These are phyloP conservation scores for Pseudozyma pruni DNA, from an alignment of 1,284 basidiomycete species.

Conservation along the genomic window DNA sequence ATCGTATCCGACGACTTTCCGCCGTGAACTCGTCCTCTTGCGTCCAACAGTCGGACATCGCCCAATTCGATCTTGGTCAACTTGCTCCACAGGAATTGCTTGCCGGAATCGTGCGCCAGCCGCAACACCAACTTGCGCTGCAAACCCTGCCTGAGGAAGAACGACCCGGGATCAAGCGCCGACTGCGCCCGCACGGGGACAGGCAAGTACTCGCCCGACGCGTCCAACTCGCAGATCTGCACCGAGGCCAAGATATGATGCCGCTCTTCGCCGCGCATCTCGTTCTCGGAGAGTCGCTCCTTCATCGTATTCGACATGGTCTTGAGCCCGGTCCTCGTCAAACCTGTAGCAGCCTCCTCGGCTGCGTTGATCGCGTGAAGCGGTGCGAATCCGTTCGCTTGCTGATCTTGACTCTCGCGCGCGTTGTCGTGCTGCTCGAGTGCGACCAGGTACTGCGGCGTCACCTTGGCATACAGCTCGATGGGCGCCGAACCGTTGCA, in stretches of 20 bases:
- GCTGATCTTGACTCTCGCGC: slow-evolving; percentile 23
- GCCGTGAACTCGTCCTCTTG: slow-evolving; percentile 82
- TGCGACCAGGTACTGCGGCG: slow-evolving; percentile 28
- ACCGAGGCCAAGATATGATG: slow-evolving; percentile 90
- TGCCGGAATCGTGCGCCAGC: slow-evolving; percentile 86
- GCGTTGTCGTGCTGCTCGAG: slow-evolving; percentile 50
- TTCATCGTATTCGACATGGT: slow-evolving; percentile 39
- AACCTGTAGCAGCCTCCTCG: background rate
- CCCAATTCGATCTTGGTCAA: slow-evolving; percentile 82
- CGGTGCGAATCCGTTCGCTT: slow-evolving; percentile 15
- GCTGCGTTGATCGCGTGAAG: slow-evolving; percentile 19
- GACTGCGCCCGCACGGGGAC: slow-evolving; percentile 83
- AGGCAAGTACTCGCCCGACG: slow-evolving; percentile 83
- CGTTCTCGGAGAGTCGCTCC: slow-evolving; percentile 78
- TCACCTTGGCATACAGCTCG: slow-evolving; percentile 55
- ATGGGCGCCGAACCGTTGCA: slow-evolving; percentile 38
- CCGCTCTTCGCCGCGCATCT: slow-evolving; percentile 85
- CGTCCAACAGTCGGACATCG: slow-evolving; percentile 83
- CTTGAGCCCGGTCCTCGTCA: background rate
- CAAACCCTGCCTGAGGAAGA: slow-evolving; percentile 89
- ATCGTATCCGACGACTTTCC: slow-evolving; percentile 71
- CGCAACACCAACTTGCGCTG: slow-evolving; percentile 83
- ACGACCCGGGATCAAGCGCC: slow-evolving; percentile 83
- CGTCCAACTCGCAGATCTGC: slow-evolving; percentile 85
- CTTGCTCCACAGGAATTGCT: slow-evolving; percentile 84